Base-by-base conservation (phyloP, 2,329 filamentous ascomycete species). In the Fusarium mundagurra region DNA sequence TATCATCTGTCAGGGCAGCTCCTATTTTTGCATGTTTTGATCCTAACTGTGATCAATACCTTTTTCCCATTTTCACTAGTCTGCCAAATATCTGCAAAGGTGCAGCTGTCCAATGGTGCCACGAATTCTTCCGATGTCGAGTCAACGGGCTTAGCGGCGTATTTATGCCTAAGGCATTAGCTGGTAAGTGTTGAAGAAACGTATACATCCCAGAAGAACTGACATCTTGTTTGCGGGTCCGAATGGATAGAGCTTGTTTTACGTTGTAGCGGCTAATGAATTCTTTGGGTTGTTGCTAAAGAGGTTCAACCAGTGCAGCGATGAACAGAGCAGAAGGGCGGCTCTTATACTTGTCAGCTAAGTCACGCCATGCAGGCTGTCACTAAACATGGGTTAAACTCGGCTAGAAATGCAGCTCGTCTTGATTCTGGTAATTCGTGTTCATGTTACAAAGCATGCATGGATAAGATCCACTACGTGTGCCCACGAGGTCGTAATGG, bases 321-420 rank as follows among this genome's bases (percentile, higher is more conserved):
- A 10, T 0, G 11, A 22, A 22, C 3, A 8, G 27, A 18, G 13
- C 45, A 29, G 3, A 29, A 8, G 27, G 1, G 13, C 13, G 20
- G 20, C 1, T 22, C 4, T 29, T 29, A 48, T 29, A 48, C 27
- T 8, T 29, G 8, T 8, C 8, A 47, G 3, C 4, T 4, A 29
- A 8, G 9, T 4, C 20, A 5, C 27, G 6, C 6, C 27, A 29
- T 16, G 18, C 8, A 16, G 18, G 45, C 2, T 4, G 20, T 6
- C 18, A 22, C 18, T 16, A 6, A 16, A n/a, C n/a, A n/a, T n/a
- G n/a, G n/a, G n/a, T n/a, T n/a, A n/a, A n/a, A n/a, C n/a, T n/a
- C n/a, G n/a, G n/a, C n/a, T n/a, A n/a, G n/a, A 8, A 22, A 16
- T 29, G 1, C 0, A 48, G 1, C 27, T 29, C 7, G 16, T 16